Percentiles rank a stretch among this genome's conserved stretches.
These are phyloP conservation scores for Darksidea phi DNA, from an alignment of 495 filamentous ascomycete species.

Conservation along the genomic window DNA sequence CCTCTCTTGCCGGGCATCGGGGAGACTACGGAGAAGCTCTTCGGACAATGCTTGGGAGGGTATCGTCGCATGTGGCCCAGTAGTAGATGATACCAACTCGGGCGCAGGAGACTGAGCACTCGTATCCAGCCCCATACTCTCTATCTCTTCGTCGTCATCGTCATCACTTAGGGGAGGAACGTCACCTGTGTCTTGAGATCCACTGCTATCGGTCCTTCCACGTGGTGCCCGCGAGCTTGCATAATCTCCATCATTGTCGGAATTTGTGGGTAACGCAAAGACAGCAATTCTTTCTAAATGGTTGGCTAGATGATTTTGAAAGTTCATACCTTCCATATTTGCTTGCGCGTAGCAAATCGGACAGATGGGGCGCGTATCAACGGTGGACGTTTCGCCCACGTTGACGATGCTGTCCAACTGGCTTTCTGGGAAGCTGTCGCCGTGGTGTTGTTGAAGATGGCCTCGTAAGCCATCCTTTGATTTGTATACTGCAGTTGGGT, in stretches of 20 bases:
- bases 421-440: slow-evolving; percentile 19
- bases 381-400: slow-evolving; percentile 30
- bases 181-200: slow-evolving; percentile 14
- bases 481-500: slow-evolving; percentile 20
- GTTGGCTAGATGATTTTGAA: slow-evolving; percentile 35
- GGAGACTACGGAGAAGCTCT: slow-evolving; percentile 14
- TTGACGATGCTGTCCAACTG: slow-evolving; percentile 31
- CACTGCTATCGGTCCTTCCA: slow-evolving; percentile 7
- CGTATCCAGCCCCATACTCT: not conserved
- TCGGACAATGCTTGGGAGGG: slow-evolving; percentile 9
- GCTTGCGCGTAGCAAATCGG: slow-evolving; percentile 29
- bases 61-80: no score
- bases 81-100: no score
- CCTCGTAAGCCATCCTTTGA: slow-evolving; percentile 21
- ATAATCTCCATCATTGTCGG: slow-evolving; percentile 25
- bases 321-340: slow-evolving; percentile 24
- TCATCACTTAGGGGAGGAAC: slow-evolving; percentile 4
- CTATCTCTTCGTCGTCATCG: not conserved
- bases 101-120: no score
- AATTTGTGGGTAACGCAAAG: slow-evolving; percentile 28
- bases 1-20: slow-evolving; percentile 17
- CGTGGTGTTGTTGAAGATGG: slow-evolving; percentile 24
- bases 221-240: slow-evolving; percentile 27
- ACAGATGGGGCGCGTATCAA: slow-evolving; percentile 28
- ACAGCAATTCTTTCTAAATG: slow-evolving; percentile 32